These are phyloP conservation scores for Blastobotrys persicus DNA, from an alignment of 1,139 yeast genomes.

Conservation along the genomic window DNA sequence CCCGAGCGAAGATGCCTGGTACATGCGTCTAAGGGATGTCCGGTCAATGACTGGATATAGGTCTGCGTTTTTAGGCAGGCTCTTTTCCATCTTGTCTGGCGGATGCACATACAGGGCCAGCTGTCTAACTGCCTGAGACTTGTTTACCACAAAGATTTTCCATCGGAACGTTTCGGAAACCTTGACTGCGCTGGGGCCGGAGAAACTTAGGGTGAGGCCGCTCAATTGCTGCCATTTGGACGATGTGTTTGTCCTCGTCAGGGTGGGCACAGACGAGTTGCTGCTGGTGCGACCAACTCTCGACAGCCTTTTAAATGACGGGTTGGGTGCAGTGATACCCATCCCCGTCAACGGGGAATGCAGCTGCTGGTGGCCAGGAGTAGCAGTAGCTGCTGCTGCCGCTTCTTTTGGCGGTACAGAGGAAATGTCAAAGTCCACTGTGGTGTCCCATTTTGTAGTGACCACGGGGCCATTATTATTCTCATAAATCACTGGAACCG, in stretches of 20 bases:
- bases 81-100: conserved; percentile 21
- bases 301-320: conserved; percentile 13
- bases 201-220: conserved; percentile 59
- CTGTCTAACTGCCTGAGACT: conserved; percentile 40
- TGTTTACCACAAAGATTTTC: conserved; percentile 68
- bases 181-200: conserved; percentile 59
- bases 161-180: conserved; percentile 62
- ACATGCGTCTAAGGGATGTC: conserved; percentile 33
- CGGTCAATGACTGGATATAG: conserved; percentile 23
- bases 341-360: background rate
- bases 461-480: conserved; percentile 36
- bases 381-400: conserved; percentile 16
- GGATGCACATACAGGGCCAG: conserved; percentile 44
- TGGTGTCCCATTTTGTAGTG: conserved; percentile 61
- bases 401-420: conserved; percentile 37
- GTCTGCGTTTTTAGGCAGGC: conserved; percentile 14
- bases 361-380: conserved; percentile 10
- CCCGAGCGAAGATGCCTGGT: conserved; percentile 40
- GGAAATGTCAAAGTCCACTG: conserved; percentile 52
- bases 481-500: conserved; percentile 31
- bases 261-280: conserved; percentile 16
- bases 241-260: conserved; percentile 8
- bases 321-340: conserved; percentile 9
- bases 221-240: conserved; percentile 12
- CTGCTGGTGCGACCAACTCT: conserved; percentile 15